Evolutionary conservation across 1,139 yeast genomes (phyloP), one percentile per base, ranked within the genome.

Genomic region (Suhomyces bribrorum): DNA sequence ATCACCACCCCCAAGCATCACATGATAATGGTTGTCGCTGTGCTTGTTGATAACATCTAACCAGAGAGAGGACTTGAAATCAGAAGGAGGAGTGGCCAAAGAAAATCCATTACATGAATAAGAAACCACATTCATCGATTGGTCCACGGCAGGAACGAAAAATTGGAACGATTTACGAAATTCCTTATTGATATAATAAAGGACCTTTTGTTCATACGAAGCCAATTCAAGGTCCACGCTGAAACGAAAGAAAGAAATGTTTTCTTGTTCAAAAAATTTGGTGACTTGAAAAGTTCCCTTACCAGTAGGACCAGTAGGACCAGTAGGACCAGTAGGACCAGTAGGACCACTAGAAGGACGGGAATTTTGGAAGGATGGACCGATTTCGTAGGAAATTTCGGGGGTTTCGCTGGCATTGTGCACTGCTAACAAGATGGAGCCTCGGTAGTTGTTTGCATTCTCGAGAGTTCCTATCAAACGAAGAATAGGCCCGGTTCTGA

Each of bases 1-100:
- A 61, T 92, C 98, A 24, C 98, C 98, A 34, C 97, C 97, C 14
- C 97, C 97, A 29, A 90, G 69, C 95, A 90, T 89, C 5, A 88
- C 97, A 57, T 92, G 97, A 64, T 86, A 88, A 34, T 83, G 90
- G 28, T 68, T 60, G 31, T 70, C 61, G 5, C 65, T 54, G 56
- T 89, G 96, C 48, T 80, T 79, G 20, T 75, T 68, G 53, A 90
- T 56, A 3, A 90, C 95, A 56, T 92, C 96, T 36, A 68, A 73
- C 97, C 97, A 92, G 49, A 90, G 65, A 4, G 88, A 82, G 11
- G 90, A 86, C 44, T 79, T 77, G 62, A 81, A 90, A 12, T 66
- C 64, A 2, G 66, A 56, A 1, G 96, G 81, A 43, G 82, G 86
- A 2, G 86, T 84, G 3, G 76, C 78, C 37, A 86, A 61, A 1